These are phyloP conservation scores for Haematococcus lacustris DNA, from an alignment of 139 green algal species.

Conservation along the genomic window DNA sequence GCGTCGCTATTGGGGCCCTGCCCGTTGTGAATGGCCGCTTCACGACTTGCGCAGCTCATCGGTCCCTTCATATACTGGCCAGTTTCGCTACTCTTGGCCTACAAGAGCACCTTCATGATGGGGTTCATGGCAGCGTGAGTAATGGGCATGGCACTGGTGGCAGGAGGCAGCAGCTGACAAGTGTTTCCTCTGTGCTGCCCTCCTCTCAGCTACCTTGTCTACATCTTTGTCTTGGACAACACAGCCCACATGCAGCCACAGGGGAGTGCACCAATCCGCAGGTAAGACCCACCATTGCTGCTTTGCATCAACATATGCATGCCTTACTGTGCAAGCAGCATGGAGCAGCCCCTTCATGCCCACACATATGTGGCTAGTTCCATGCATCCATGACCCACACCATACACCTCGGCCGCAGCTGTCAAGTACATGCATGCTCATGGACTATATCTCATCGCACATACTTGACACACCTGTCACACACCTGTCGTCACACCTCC, in stretches of 20 bases:
- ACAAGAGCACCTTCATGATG: not conserved
- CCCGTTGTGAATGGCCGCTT: no score
- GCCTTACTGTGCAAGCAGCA: no score
- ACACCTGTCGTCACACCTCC: no score
- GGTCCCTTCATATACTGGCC: constrained; percentile 15
- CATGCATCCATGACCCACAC: no score
- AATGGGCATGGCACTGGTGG: not conserved
- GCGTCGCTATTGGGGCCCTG: no score
- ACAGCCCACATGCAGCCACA: constrained; percentile 2
- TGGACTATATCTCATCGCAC: no score
- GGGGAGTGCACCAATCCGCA: constrained; percentile 12
- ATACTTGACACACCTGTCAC: no score
- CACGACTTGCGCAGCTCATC: constrained; percentile 10
- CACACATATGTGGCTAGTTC: no score
- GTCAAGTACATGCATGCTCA: no score
- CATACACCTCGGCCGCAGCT: no score
- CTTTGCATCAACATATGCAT: no score
- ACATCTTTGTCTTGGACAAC: constrained; percentile 15
- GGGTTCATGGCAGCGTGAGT: constrained; percentile 5
- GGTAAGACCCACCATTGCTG: not conserved
- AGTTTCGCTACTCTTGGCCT: not conserved
- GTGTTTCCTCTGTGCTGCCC: not conserved
- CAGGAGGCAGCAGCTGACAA: not conserved
- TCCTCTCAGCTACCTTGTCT: constrained; percentile 9
- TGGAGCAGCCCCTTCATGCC: no score